phyloP scores from a whole-genome alignment of 306 rosid genomes.

The Urtica urens region DNA sequence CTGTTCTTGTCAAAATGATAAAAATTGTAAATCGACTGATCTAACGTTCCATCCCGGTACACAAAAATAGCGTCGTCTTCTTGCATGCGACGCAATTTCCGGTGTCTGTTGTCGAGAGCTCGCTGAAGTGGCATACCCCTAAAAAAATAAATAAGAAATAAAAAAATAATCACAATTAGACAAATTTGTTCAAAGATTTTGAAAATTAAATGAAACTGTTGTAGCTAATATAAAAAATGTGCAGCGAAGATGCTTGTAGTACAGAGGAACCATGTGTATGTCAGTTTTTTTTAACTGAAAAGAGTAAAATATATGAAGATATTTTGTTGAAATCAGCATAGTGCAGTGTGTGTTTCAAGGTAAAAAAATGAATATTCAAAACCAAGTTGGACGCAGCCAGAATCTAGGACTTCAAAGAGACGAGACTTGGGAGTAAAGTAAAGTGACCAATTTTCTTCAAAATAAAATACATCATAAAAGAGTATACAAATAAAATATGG shows the following conservation, averaged over 20 bases:
- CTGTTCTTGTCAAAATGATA: slow-evolving; percentile 24
- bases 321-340: not conserved
- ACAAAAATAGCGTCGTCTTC: slow-evolving; percentile 33
- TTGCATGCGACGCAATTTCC: slow-evolving; percentile 40
- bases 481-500: not conserved
- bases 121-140: slow-evolving; percentile 43
- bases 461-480: not conserved
- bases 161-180: not conserved
- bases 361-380: not conserved
- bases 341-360: slow-evolving; percentile 13
- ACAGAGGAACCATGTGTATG: not conserved
- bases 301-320: not conserved
- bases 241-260: slow-evolving; percentile 14
- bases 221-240: too few relatives aligned
- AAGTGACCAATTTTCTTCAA: not conserved
- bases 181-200: not conserved
- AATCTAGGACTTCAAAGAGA: not conserved
- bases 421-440: not conserved
- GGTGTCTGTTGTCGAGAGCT: slow-evolving; percentile 21
- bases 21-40: slow-evolving; percentile 16
- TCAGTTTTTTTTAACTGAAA: not conserved
- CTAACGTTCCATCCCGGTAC: slow-evolving; percentile 46
- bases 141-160: not conserved
- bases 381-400: not conserved
- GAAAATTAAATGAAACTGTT: not conserved